These are phyloP conservation scores for Dactylellina haptotyla DNA, from an alignment of 2,329 filamentous ascomycete species.

Conservation along the genomic window DNA sequence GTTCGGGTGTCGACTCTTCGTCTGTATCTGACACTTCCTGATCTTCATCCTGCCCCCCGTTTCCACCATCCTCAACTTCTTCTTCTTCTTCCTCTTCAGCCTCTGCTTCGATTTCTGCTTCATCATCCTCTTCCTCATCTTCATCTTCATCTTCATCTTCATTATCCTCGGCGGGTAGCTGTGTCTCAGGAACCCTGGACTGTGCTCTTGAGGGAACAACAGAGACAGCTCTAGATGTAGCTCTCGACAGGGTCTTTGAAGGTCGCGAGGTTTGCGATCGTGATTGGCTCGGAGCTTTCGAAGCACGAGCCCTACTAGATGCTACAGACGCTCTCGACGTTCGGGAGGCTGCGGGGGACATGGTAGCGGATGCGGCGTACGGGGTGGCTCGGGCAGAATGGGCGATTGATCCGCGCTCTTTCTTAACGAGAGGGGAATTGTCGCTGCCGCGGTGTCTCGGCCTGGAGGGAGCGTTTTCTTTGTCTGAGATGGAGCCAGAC, in stretches of 20 bases:
- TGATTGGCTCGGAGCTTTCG: constrained; percentile 11
- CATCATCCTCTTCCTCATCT: neutral
- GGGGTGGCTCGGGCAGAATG: constrained; percentile 31
- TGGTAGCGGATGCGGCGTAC: constrained; percentile 11
- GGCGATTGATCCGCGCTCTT: constrained; percentile 37
- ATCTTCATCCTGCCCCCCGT: neutral
- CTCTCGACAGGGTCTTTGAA: neutral
- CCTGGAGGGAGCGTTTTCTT: constrained; percentile 42
- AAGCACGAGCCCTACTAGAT: neutral
- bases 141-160: constrained; percentile 4
- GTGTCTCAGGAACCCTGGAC: constrained; percentile 35
- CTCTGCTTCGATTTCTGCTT: neutral
- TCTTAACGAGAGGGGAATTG: constrained; percentile 38
- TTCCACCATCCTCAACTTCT: neutral
- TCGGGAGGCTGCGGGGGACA: constrained; percentile 18
- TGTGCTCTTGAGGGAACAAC: constrained; percentile 9
- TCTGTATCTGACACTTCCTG: constrained; percentile 10
- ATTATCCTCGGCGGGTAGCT: constrained; percentile 1
- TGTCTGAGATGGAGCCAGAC: constrained; percentile 45
- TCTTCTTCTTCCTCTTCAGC: constrained; percentile 10
- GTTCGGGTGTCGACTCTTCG: too few relatives aligned
- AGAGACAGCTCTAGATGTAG: constrained; percentile 15
- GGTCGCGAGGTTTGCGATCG: constrained; percentile 4
- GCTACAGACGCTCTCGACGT: constrained; percentile 1
- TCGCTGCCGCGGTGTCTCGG: constrained; percentile 20